Percentiles rank a stretch among this genome's conserved stretches.
Conservation (phyloP, 2,329 filamentous ascomycete species). For the Celoporthe dispersa region DNA sequence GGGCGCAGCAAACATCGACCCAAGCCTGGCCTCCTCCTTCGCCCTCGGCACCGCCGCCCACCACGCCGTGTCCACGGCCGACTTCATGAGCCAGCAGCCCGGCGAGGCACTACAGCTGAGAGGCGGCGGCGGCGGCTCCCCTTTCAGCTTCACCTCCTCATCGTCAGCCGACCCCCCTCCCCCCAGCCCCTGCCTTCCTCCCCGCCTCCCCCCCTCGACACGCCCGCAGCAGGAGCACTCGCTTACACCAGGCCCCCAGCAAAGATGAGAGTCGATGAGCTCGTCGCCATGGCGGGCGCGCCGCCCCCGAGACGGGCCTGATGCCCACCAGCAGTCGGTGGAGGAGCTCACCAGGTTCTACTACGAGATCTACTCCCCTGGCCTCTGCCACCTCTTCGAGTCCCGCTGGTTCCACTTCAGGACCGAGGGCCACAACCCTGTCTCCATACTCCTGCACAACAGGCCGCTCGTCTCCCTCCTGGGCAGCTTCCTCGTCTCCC, state of each 20-base stretch:
- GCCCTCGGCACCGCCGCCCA: conserved; percentile 15
- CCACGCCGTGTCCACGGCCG: conserved; percentile 7
- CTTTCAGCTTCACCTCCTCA: conserved; percentile 37
- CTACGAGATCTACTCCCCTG: conserved; percentile 73
- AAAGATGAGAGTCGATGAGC: conserved; percentile 74
- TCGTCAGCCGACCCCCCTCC: conserved; percentile 39
- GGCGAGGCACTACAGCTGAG: conserved; percentile 51
- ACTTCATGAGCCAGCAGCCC: conserved; percentile 31
- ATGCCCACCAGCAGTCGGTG: conserved; percentile 55
- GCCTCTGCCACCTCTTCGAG: conserved; percentile 78
- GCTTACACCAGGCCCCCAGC: conserved; percentile 55
- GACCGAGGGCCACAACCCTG: conserved; percentile 46
- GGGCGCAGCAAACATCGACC: conserved; percentile 43
- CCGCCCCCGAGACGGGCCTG: conserved; percentile 58
- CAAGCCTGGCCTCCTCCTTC: conserved; percentile 32
- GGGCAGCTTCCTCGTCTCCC: conserved; percentile 63
- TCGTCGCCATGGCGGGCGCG: conserved; percentile 66
- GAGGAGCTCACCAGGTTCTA: conserved; percentile 75
- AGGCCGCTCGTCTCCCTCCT: conserved; percentile 68
- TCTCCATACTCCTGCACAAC: conserved; percentile 55
- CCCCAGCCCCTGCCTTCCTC: conserved; percentile 35
- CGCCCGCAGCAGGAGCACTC: conserved; percentile 27
- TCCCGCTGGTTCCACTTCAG: conserved; percentile 76
- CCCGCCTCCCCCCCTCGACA: conserved; percentile 37
- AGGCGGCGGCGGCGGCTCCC: conserved; percentile 55